phyloP scores from a whole-genome alignment of 2,329 filamentous ascomycete species.

The Aspergillus jensenii region DNA sequence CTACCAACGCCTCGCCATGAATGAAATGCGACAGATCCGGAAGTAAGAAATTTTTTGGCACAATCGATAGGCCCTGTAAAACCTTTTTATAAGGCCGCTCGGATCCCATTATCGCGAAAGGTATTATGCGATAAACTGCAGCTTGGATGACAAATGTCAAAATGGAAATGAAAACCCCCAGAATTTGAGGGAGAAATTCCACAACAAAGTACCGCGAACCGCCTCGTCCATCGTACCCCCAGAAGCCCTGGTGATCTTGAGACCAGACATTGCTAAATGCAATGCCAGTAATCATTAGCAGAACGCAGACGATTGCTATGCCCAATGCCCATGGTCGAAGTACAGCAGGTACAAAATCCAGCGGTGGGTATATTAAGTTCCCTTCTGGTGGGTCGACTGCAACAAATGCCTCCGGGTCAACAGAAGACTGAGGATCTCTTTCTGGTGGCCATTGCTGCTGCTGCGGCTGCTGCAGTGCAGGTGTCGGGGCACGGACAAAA shows the following conservation, averaged over 20 bases:
- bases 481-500: constrained; percentile 35
- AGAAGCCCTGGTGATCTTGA: constrained; percentile 61
- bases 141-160: constrained; percentile 75
- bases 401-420: constrained; percentile 47
- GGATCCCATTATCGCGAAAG: constrained; percentile 75
- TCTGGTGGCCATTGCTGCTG: constrained; percentile 24
- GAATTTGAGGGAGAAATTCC: constrained; percentile 76
- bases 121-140: constrained; percentile 72
- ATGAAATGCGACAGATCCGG: constrained; percentile 68
- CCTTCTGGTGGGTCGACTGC: constrained; percentile 47
- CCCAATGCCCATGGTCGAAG: constrained; percentile 67
- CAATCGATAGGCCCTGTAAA: constrained; percentile 60
- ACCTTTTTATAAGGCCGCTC: constrained; percentile 61
- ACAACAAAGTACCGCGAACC: constrained; percentile 80
- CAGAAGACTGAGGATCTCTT: constrained; percentile 17
- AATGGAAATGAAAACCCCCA: constrained; percentile 70
- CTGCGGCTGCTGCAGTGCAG: constrained; percentile 32
- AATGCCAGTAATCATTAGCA: constrained; percentile 70
- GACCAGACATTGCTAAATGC: constrained; percentile 73
- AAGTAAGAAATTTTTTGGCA: constrained; percentile 65
- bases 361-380: constrained; percentile 48
- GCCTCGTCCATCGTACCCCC: constrained; percentile 67
- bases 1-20: constrained; percentile 66
- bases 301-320: constrained; percentile 59
- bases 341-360: constrained; percentile 71